phyloP scores from a whole-genome alignment of 306 rosid species.

The Oemleria cerasiformis region DNA sequence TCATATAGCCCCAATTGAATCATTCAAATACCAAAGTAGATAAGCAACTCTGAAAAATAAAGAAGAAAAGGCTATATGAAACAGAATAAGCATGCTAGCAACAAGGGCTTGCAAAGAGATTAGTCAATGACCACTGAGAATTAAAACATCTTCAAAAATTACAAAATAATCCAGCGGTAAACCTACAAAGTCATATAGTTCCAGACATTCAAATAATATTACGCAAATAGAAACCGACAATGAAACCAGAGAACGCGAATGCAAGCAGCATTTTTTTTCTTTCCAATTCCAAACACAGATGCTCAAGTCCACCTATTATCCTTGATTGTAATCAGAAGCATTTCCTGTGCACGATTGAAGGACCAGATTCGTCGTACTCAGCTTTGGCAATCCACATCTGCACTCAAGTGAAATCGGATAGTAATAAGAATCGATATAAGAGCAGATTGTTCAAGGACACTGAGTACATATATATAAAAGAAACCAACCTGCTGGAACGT shows the following conservation, averaged over 20 bases:
- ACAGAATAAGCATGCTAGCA: conserved; percentile 11
- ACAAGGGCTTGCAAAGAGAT: not conserved
- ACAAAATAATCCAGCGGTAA: conserved; percentile 16
- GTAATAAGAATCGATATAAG: not conserved
- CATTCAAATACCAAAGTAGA: no score
- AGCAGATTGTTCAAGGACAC: not conserved
- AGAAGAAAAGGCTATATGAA: not conserved
- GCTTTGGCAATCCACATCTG: conserved; percentile 43
- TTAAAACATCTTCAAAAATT: not conserved
- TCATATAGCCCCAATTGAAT: no score
- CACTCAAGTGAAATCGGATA: conserved; percentile 16
- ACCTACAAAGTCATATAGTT: conserved; percentile 17
- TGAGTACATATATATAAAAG: not conserved
- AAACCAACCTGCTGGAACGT: conserved; percentile 38
- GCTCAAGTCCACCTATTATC: conserved; percentile 2
- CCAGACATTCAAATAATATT: conserved; percentile 16
- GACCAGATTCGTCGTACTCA: conserved; percentile 40
- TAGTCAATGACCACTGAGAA: conserved; percentile 14
- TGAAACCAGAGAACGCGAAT: conserved; percentile 1
- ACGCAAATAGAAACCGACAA: conserved; percentile 14
- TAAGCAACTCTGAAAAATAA: not conserved
- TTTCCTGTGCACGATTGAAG: conserved; percentile 41
- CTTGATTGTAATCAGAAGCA: conserved; percentile 30
- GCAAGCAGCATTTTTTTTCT: conserved; percentile 26
- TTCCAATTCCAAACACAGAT: not conserved